Evolutionary conservation across 148 eudicot genomes (phyloP), one percentile per base, ranked within the genome.

Genomic region (Vaccinium corymbosum): DNA sequence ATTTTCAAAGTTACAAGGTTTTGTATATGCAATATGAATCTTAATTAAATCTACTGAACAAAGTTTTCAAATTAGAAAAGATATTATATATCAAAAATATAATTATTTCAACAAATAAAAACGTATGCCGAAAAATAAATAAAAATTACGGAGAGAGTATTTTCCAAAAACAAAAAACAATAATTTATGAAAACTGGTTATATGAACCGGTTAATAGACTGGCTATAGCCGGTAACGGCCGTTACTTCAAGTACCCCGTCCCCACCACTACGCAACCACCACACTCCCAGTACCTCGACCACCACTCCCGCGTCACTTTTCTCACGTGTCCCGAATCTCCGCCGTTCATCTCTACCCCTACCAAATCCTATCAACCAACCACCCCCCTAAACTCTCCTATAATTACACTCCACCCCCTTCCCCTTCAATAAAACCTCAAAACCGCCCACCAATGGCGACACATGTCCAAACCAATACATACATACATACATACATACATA

Each of bases 301-400:
- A 5, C 38, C 81, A 55, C 73, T 19, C 81, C 50, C 79, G 52
- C 78, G 38, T 11, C 70, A 48, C 83, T 17, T 50, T 50, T 55
- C 83, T 80, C 7, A 84, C 88, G 87, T 75, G 88, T 78, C 76
- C 20, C 16, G 12, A 50, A 79, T 88, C 85, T 73, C 82, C 46
- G 66, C 85, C 83, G 48, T 85, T 13, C 25, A 82, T 82, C 48
- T 32, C 35, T 25, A 6, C 3, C 35, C 64, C 64, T n/a, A 15
- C 19, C 83, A 7, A 25, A 49, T 82, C 81, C 56, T 32, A 4
- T 46, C 61, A 22, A 52, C 81, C 76, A 57, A 55, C 80, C 56
- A 71, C 83, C 85, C 85, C 89, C 57, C 57, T 3, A 85, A 6
- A 4, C 17, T 77, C 64, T 59, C 74, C 2, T 14, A 22, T n/a